Evolutionary conservation across 495 filamentous ascomycete species (phyloP).

Genomic region (Penicillium soppii): DNA sequence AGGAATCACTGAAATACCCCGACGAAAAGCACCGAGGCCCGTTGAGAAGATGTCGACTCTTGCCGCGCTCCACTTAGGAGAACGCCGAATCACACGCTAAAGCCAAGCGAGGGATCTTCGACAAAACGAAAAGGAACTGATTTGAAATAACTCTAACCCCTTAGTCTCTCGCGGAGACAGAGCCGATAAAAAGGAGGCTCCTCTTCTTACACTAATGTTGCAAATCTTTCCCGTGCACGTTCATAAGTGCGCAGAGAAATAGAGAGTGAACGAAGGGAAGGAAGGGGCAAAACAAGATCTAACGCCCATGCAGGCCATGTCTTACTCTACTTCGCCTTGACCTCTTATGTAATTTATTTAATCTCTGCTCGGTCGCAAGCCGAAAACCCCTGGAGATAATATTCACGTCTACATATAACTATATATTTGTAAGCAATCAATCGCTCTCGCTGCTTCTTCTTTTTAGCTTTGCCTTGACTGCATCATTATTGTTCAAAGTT

Average conservation of each 20-base stretch:
- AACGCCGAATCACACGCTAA: slow-evolving; percentile 26
- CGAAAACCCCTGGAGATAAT: too few species aligned
- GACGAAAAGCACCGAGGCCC: neutral
- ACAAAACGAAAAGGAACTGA: slow-evolving; percentile 4
- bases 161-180: neutral
- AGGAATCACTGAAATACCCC: neutral
- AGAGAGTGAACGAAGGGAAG: neutral
- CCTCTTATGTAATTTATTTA: neutral
- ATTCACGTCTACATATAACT: too few species aligned
- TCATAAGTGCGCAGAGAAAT: too few species aligned
- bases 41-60: slow-evolving; percentile 16
- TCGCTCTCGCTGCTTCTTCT: too few species aligned
- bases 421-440: too few species aligned
- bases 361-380: too few species aligned
- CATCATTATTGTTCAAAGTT: neutral
- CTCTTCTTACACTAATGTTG: neutral
- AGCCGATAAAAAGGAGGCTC: neutral
- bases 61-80: slow-evolving; percentile 17
- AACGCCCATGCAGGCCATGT: neutral
- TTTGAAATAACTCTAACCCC: slow-evolving; percentile 4
- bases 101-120: slow-evolving; percentile 12
- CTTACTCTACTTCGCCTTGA: neutral
- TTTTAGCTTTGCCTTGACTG: too few species aligned
- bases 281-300: neutral
- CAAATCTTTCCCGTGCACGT: neutral